A percentile compares a stretch with the other conserved stretches of the same genome.
Evolutionary conservation across 768 basidiomycete species (phyloP).

Genomic region (Gymnopilus dilepis): DNA sequence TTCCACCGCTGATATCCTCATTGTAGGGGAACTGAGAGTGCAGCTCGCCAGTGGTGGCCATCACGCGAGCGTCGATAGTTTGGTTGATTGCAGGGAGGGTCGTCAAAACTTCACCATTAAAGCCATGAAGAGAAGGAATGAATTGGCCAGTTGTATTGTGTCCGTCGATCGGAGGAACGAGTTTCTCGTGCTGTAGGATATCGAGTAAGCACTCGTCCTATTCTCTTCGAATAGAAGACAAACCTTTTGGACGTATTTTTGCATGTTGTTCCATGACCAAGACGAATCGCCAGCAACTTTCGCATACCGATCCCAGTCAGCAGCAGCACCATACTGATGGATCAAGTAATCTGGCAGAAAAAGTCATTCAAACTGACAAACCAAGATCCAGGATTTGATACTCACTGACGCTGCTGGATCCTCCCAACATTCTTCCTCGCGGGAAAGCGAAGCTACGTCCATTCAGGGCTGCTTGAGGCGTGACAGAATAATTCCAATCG

Average conservation of each 20-base stretch:
- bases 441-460: constrained; percentile 15
- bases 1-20: constrained; percentile 38
- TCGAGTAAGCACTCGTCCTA: neutral
- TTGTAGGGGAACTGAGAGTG: constrained; percentile 40
- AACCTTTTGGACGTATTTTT: constrained; percentile 37
- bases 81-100: constrained; percentile 37
- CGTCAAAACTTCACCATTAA: constrained; percentile 35
- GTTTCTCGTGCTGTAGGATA: constrained; percentile 39
- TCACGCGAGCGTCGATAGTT: constrained; percentile 37
- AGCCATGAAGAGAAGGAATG: constrained; percentile 42
- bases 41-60: constrained; percentile 39
- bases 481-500: constrained; percentile 18
- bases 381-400: neutral
- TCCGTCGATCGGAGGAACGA: constrained; percentile 41
- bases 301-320: constrained; percentile 37
- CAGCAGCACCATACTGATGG: constrained; percentile 35
- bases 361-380: neutral
- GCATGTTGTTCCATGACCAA: constrained; percentile 42
- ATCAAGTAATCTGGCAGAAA: constrained; percentile 35
- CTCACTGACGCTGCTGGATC: constrained; percentile 15
- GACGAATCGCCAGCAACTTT: constrained; percentile 35
- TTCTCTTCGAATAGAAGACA: constrained; percentile 11
- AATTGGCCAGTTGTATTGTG: constrained; percentile 44
- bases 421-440: constrained; percentile 10
- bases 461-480: constrained; percentile 10